A percentile compares a stretch with the other conserved stretches of the same genome.
Conservation (phyloP, 345 rosid genomes). For the Citrus sp. region DNA sequence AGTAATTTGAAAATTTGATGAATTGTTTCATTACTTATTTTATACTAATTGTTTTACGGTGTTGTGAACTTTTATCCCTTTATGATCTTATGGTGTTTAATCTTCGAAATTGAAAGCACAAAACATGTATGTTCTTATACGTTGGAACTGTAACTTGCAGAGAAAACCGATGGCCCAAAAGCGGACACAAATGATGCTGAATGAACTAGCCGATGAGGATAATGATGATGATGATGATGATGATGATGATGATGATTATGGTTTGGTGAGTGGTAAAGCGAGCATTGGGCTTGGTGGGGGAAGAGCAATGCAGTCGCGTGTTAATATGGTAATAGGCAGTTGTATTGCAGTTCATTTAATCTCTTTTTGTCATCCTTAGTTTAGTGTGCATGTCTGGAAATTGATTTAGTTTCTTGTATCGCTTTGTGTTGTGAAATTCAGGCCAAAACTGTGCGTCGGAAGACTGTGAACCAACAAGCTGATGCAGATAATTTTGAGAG, state of each 20-base stretch:
- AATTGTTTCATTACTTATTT: not conserved
- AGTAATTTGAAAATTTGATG: no score
- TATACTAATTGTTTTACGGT: not conserved
- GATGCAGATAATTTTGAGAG: conserved; percentile 29
- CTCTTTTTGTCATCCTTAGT: not conserved
- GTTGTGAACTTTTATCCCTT: not conserved
- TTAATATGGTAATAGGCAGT: conserved; percentile 41
- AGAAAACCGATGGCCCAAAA: conserved; percentile 28
- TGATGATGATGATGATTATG: conserved; percentile 29
- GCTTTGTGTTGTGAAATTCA: not conserved
- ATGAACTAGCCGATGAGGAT: conserved; percentile 28
- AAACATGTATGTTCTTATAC: not conserved
- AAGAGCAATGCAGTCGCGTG: conserved; percentile 37
- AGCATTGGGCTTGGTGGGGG: conserved; percentile 56
- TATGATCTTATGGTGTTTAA: not conserved
- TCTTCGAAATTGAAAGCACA: not conserved
- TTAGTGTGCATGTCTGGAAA: not conserved
- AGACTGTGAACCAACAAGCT: conserved; percentile 14
- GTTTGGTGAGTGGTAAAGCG: conserved; percentile 25
- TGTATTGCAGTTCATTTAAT: not conserved
- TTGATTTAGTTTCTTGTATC: not conserved
- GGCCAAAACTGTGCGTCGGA: conserved; percentile 4
- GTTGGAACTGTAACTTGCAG: conserved; percentile 30
- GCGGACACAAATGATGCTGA: conserved; percentile 25
- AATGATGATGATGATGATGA: conserved; percentile 32